Base-by-base conservation (phyloP, 345 rosid species). In the Corchorus olitorius region DNA sequence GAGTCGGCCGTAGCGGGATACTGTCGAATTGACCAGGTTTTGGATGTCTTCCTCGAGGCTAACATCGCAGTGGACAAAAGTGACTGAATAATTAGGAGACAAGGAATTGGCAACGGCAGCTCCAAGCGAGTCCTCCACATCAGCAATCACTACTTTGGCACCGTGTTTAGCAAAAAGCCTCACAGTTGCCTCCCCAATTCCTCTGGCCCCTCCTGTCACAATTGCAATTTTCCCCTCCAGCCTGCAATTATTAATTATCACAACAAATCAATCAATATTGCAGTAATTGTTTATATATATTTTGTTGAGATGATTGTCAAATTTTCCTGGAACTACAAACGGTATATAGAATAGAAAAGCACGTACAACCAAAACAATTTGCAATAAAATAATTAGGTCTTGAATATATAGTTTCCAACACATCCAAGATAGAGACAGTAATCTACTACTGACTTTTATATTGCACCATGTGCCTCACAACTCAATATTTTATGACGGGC, bases 151-250 rank as follows among this genome's bases (percentile, higher is more conserved):
- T 0, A 91, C 96, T 52, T 77, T 92, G 39, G 97, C 97, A 6
- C 98, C 97, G 14, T 92, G 93, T 67, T 80, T 83, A 2, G 86
- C 85, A 10, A 94, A 94, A 8, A 94, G 78, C 46, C 79, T 80
- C 8, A 81, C 92, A 0, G 94, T 86, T 1, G 88, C 92, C 80
- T 89, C 92, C 43, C 97, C 97, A 10, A 92, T 94, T 8, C 98
- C 98, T 16, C 87, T 86, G 0, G 93, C 97, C 0, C 97, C 94
- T 10, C 97, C 98, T 0, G 98, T 94, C 19, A 92, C 82, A 10
- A 92, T 84, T 0, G 93, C 92, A 41, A 94, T 81, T 79, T 88
- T 94, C 1, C 97, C 98, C 56, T 91, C 97, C 86, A 94, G 70
- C 80, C 98, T 94, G 7, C 43, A 39, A 39, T 6, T 39, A 39